These are phyloP conservation scores for Cladosporium colombiae DNA, from an alignment of 2,329 filamentous ascomycete species.

Conservation along the genomic window DNA sequence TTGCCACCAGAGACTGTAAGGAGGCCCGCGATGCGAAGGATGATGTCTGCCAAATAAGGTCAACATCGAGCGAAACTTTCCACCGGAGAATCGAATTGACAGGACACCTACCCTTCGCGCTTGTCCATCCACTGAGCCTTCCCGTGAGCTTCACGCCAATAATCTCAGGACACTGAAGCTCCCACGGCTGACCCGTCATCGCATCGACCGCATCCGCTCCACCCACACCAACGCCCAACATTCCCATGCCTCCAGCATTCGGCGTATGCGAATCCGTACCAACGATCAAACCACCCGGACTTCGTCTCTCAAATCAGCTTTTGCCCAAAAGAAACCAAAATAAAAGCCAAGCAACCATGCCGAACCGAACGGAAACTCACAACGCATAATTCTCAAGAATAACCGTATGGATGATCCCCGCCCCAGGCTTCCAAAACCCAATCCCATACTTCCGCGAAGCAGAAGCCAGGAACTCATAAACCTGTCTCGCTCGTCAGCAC, in stretches of 20 bases:
- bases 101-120: conserved; percentile 82
- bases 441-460: conserved; percentile 99
- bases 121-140: conserved; percentile 82
- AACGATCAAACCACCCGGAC: conserved; percentile 92
- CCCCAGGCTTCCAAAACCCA: conserved; percentile 98
- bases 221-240: conserved; percentile 89
- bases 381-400: conserved; percentile 98
- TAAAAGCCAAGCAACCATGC: too few relatives aligned
- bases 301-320: conserved; percentile 13
- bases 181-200: conserved; percentile 96
- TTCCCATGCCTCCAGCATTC: conserved; percentile 93
- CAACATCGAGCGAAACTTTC: not conserved
- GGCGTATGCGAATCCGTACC: conserved; percentile 98
- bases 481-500: conserved; percentile 56
- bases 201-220: conserved; percentile 98
- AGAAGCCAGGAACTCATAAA: conserved; percentile 93
- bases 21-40: conserved; percentile 94
- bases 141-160: conserved; percentile 96
- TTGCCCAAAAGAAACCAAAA: too few relatives aligned
- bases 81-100: not conserved
- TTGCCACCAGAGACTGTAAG: conserved; percentile 98
- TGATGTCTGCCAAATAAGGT: conserved; percentile 68
- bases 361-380: conserved; percentile 24
- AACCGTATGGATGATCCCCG: conserved; percentile 99
- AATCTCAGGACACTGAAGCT: conserved; percentile 94